These are phyloP conservation scores for Plasmodium yoelii DNA, from an alignment of 169 alveolate genomes.

Conservation along the genomic window DNA sequence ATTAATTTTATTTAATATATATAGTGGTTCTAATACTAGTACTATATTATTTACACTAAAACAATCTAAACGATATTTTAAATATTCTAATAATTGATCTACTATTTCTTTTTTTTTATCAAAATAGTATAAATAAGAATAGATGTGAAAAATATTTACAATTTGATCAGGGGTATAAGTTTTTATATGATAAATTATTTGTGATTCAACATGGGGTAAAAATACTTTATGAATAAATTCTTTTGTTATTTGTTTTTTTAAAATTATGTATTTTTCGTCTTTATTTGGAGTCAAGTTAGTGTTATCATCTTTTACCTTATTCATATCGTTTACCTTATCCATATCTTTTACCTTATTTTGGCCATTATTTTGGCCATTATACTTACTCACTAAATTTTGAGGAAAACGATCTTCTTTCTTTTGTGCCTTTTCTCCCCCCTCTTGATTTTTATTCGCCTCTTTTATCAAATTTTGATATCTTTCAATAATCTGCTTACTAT, in stretches of 20 bases:
- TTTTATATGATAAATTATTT: conserved; percentile 65
- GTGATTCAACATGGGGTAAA: conserved; percentile 74
- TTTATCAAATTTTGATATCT: conserved; percentile 33
- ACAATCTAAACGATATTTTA: conserved; percentile 60
- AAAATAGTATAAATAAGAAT: conserved; percentile 61
- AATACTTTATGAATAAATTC: conserved; percentile 61
- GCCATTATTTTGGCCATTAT: not conserved
- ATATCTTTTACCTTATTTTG: no score
- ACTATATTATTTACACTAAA: conserved; percentile 62
- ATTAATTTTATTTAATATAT: conserved; percentile 30
- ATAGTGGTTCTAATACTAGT: conserved; percentile 50
- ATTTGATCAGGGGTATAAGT: conserved; percentile 74
- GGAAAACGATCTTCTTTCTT: not conserved
- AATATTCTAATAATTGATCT: conserved; percentile 25
- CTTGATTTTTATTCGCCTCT: not conserved
- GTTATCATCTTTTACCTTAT: not conserved
- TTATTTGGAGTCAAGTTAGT: not conserved
- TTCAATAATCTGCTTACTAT: conserved; percentile 31
- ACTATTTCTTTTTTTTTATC: conserved; percentile 71
- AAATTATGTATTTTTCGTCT: conserved; percentile 68
- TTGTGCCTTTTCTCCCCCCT: not conserved
- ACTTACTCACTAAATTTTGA: not conserved
- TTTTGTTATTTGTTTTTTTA: conserved; percentile 68
- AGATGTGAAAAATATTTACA: conserved; percentile 43
- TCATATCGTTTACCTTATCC: no score